These are phyloP conservation scores for Barbatosphaeria neglecta DNA, from an alignment of 495 filamentous ascomycete species.

Conservation along the genomic window DNA sequence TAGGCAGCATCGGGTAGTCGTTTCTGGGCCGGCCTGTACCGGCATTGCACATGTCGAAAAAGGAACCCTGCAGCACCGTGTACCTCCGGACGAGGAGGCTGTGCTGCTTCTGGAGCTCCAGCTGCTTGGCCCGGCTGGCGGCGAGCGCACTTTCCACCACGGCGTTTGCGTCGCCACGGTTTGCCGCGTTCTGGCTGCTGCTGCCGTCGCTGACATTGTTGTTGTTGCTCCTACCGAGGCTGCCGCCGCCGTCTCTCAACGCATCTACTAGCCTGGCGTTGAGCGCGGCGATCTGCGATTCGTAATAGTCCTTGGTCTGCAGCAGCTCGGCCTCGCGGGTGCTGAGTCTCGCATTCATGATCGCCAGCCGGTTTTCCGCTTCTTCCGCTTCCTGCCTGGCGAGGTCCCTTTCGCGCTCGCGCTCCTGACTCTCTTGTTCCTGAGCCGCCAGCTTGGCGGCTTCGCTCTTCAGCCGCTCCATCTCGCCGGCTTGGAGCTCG, in stretches of 20 bases:
- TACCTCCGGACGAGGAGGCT: slow-evolving; percentile 29
- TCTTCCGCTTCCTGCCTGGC: slow-evolving; percentile 39
- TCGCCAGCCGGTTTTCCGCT: slow-evolving; percentile 38
- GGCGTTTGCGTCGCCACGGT: slow-evolving; percentile 19
- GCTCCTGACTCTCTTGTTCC: slow-evolving; percentile 46
- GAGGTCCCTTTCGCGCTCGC: slow-evolving; percentile 39
- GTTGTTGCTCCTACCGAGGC: not conserved
- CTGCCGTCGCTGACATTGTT: slow-evolving; percentile 30
- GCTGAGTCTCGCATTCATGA: slow-evolving; percentile 37
- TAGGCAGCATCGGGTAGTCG: not conserved
- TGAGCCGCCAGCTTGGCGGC: slow-evolving; percentile 44
- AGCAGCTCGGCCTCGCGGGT: slow-evolving; percentile 41
- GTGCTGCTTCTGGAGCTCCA: slow-evolving; percentile 31
- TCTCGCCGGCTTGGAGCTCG: slow-evolving; percentile 45
- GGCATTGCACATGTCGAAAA: slow-evolving; percentile 17
- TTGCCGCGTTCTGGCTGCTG: too few species aligned
- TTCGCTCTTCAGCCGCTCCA: slow-evolving; percentile 45
- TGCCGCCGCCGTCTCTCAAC: slow-evolving; percentile 2
- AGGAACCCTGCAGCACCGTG: slow-evolving; percentile 19
- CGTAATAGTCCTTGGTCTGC: slow-evolving; percentile 27
- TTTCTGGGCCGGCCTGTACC: slow-evolving; percentile 9
- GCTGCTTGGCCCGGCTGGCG: slow-evolving; percentile 26
- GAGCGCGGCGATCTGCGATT: slow-evolving; percentile 30
- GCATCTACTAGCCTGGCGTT: slow-evolving; percentile 30
- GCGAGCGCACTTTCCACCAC: slow-evolving; percentile 23